Base-by-base conservation (phyloP, 805 yeast species). In the Kuraishia cidri region DNA sequence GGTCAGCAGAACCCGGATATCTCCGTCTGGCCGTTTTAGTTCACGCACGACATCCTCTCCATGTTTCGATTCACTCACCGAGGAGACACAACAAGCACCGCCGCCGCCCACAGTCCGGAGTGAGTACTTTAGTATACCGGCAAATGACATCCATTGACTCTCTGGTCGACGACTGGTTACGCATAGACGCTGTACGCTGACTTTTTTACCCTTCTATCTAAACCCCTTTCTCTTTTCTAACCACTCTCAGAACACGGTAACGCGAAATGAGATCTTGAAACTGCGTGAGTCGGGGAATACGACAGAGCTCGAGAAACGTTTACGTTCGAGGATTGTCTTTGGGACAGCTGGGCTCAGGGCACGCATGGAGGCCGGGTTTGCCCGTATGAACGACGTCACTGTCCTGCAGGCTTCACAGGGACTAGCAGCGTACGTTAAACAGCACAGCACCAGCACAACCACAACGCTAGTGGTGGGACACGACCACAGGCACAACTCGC, bases 341-440 rank as follows among this genome's bases (percentile, higher is more conserved):
- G 97, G 97, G 0, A 90, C 97, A 0, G 96, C 97, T 3, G 97
- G 97, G 0, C 69, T 92, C 30, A 64, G 98, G 18, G 73, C 94
- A 2, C 60, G 66, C 15, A 87, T 92, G 96, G 88, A 78, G 39
- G 86, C 96, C 0, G 97, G 98, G 0, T 87, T 83, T 50, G 70
- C 75, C 33, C 72, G 87, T 43, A 82, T 92, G 90, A 90, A 92
- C 54, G 80, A 79, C 40, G 79, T 90, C 12, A 86, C 96, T 0
- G 81, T 90, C 1, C 48, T 85, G 29, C 97, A 90, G 58, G 88
- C 97, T 0, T 76, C 96, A 0, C 95, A 86, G 45, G 95, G 94
- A 1, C 55, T 83, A 13, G 76, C 85, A 0, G 51, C 53, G 30
- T 79, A 79, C 45, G 34, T 69, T 6, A 37, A 63, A 60, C 32